A percentile compares a stretch with the other conserved stretches of the same genome.
Evolutionary conservation across 768 basidiomycete genomes (phyloP).

Genomic region (Leccinum variicolor): DNA sequence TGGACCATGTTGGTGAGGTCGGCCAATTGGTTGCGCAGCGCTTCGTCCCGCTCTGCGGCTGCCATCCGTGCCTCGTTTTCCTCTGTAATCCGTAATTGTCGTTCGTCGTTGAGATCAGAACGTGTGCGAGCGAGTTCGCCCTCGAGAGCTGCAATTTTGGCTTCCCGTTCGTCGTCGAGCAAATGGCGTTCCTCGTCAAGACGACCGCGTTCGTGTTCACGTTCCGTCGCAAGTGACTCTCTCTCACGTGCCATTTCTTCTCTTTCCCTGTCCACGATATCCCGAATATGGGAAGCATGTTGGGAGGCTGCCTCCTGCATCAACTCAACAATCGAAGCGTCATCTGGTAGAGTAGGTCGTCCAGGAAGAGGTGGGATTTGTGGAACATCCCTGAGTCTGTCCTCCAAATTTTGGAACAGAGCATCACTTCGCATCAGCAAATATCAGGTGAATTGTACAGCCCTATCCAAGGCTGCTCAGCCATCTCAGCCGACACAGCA

Average conservation of each 20-base stretch:
- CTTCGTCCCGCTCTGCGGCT: conserved; percentile 48
- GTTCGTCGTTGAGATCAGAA: too few species aligned
- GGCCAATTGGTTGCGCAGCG: conserved; percentile 53
- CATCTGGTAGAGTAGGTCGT: conserved; percentile 23
- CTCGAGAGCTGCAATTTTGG: too few species aligned
- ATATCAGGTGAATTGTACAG: too few species aligned
- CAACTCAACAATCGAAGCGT: conserved; percentile 33
- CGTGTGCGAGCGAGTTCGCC: too few species aligned
- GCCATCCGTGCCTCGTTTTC: too few species aligned
- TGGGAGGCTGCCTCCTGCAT: conserved; percentile 53
- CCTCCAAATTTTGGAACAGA: conserved; percentile 28
- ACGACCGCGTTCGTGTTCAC: too few species aligned
- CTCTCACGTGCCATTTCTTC: conserved; percentile 56
- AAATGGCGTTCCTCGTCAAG: too few species aligned
- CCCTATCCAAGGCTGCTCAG: too few species aligned
- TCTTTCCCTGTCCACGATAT: conserved; percentile 55
- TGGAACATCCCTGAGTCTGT: conserved; percentile 23
- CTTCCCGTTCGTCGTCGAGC: too few species aligned
- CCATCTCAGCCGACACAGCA: too few species aligned
- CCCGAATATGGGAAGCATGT: conserved; percentile 55
- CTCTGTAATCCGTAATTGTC: too few species aligned
- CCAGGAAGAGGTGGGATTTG: conserved; percentile 21
- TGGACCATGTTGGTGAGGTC: conserved; percentile 75
- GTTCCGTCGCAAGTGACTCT: conserved; percentile 33
- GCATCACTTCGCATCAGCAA: conserved; percentile 21